Evolutionary conservation across 202 grass and related monocot genomes (phyloP).

Genomic region (Carex arenaria): DNA sequence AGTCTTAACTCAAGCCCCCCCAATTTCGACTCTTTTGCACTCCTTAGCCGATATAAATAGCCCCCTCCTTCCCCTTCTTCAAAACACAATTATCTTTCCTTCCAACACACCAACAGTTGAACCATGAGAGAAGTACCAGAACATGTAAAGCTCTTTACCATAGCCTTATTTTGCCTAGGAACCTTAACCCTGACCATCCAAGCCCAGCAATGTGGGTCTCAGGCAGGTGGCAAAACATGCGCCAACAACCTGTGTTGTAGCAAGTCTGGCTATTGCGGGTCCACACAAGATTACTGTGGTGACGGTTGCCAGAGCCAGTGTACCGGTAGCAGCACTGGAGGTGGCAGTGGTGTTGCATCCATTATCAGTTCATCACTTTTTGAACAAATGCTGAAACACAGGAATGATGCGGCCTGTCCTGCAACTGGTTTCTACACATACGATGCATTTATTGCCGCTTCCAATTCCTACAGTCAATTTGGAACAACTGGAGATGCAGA

Average conservation of each 20-base stretch:
- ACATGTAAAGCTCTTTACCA: constrained; percentile 7
- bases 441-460: constrained; percentile 36
- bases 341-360: constrained; percentile 13
- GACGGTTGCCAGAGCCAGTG: constrained; percentile 56
- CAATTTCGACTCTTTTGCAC: neutral
- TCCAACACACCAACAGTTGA: neutral
- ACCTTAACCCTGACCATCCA: neutral
- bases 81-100: neutral
- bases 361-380: constrained; percentile 28
- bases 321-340: too few relatives aligned
- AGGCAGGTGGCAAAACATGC: constrained; percentile 30
- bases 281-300: constrained; percentile 33
- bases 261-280: constrained; percentile 39
- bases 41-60: neutral
- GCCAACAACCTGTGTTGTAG: constrained; percentile 45
- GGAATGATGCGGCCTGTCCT: constrained; percentile 29
- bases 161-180: neutral
- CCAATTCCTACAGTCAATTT: constrained; percentile 21
- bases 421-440: constrained; percentile 46
- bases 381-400: constrained; percentile 37
- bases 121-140: neutral
- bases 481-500: constrained; percentile 7
- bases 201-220: constrained; percentile 38
- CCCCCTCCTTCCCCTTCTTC: neutral
- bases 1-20: too few relatives aligned